Percentiles rank a stretch among this genome's conserved stretches.
These are phyloP conservation scores for Onygenales sp. DNA, from an alignment of 2,329 filamentous ascomycete species.

Conservation along the genomic window DNA sequence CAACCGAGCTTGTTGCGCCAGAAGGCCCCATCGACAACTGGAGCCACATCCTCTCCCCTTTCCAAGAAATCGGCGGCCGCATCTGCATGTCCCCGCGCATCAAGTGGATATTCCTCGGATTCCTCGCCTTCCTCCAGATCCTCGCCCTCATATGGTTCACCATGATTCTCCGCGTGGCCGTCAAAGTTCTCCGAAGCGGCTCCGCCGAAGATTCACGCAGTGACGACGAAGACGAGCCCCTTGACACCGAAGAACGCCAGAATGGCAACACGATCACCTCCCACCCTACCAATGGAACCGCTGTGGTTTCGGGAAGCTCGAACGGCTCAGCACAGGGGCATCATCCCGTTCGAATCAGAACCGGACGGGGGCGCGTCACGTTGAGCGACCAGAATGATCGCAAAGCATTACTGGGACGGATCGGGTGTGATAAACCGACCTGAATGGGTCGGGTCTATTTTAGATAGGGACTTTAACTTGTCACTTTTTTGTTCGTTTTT, in stretches of 20 bases:
- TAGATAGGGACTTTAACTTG: neutral
- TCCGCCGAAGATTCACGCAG: slow-evolving; percentile 79
- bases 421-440: slow-evolving; percentile 23
- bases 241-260: slow-evolving; percentile 23
- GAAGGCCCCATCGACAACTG: slow-evolving; percentile 29
- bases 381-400: slow-evolving; percentile 32
- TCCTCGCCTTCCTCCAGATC: slow-evolving; percentile 67
- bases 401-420: slow-evolving; percentile 23
- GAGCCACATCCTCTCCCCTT: slow-evolving; percentile 62
- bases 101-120: slow-evolving; percentile 64
- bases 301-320: slow-evolving; percentile 18
- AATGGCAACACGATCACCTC: slow-evolving; percentile 11
- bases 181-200: slow-evolving; percentile 63
- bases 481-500: slow-evolving; percentile 7
- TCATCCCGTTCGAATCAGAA: slow-evolving; percentile 17
- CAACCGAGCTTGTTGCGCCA: slow-evolving; percentile 15
- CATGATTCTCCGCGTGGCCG: slow-evolving; percentile 76
- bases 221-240: slow-evolving; percentile 63
- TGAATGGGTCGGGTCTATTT: slow-evolving; percentile 1
- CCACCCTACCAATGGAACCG: slow-evolving; percentile 11
- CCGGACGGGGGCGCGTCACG: slow-evolving; percentile 28
- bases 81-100: slow-evolving; percentile 73
- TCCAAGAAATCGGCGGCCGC: slow-evolving; percentile 58
- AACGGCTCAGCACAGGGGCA: slow-evolving; percentile 22
- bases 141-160: slow-evolving; percentile 81